Conservation (phyloP, 257 asterid genomes). For the Nicotiana benthamiana region DNA sequence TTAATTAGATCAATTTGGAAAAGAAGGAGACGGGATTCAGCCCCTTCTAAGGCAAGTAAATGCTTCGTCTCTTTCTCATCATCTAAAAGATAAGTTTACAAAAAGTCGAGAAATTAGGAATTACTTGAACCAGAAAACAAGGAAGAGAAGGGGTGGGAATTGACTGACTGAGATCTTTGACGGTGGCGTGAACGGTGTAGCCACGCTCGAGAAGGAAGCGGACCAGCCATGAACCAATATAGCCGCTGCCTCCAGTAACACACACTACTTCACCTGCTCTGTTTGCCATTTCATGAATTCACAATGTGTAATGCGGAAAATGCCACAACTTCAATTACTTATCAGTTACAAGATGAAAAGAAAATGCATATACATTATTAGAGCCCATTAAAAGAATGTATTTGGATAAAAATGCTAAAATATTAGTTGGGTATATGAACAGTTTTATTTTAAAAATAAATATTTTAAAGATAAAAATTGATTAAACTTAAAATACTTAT, state of each 20-base stretch:
- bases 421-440: too few relatives aligned
- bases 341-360: background rate
- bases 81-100: slow-evolving; percentile 23
- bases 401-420: too few relatives aligned
- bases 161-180: slow-evolving; percentile 45
- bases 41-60: slow-evolving; percentile 58
- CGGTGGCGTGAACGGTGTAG: slow-evolving; percentile 88
- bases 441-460: too few relatives aligned
- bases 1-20: slow-evolving; percentile 64
- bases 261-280: slow-evolving; percentile 51
- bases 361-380: too few relatives aligned
- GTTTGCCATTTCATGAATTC: slow-evolving; percentile 16
- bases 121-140: background rate
- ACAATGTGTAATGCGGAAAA: background rate
- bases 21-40: slow-evolving; percentile 58
- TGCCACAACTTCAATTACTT: background rate
- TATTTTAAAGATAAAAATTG: too few relatives aligned
- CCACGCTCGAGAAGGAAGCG: slow-evolving; percentile 75
- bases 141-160: background rate
- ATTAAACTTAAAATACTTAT: too few relatives aligned
- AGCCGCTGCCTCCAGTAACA: slow-evolving; percentile 89
- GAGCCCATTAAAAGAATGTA: too few relatives aligned
- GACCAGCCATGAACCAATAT: slow-evolving; percentile 68
- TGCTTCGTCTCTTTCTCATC: slow-evolving; percentile 78
- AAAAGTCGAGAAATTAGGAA: background rate